Conservation (phyloP, 208 protist genomes). For the Wallacemonas collosoma region DNA sequence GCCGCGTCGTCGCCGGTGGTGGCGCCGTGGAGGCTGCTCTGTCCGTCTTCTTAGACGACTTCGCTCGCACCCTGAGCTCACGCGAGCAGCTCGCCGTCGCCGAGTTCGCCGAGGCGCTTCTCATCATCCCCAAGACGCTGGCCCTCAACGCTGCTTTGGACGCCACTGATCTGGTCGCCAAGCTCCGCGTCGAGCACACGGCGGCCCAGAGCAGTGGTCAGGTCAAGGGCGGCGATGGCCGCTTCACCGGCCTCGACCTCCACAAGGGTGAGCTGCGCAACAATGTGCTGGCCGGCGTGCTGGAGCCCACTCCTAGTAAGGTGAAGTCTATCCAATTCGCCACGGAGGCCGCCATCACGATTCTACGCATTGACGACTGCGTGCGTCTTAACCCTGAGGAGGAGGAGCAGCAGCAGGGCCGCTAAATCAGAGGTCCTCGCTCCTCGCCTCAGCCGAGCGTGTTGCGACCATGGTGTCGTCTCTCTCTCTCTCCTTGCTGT, state of each 20-base stretch:
- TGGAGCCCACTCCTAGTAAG: slow-evolving; percentile 99
- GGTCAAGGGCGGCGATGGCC: slow-evolving; percentile 33
- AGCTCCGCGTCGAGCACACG: slow-evolving; percentile 97
- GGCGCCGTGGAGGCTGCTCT: slow-evolving; percentile 98
- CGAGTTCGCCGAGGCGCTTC: slow-evolving; percentile 98
- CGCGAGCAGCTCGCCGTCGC: slow-evolving; percentile 99
- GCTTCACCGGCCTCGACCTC: slow-evolving; percentile 95
- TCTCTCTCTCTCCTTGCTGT: slow-evolving; percentile 13
- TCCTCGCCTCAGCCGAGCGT: no score
- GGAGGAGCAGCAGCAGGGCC: slow-evolving; percentile 41
- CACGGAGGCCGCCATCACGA: slow-evolving; percentile 99
- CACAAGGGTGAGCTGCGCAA: slow-evolving; percentile 94
- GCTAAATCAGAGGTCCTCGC: slow-evolving; percentile 10
- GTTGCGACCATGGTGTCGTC: slow-evolving; percentile 2
- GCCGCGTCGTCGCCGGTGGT: slow-evolving; percentile 97
- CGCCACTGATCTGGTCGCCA: slow-evolving; percentile 98
- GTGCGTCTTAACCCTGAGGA: slow-evolving; percentile 96
- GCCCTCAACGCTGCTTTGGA: slow-evolving; percentile 98
- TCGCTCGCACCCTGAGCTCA: slow-evolving; percentile 95
- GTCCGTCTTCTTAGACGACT: slow-evolving; percentile 98
- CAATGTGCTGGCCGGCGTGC: slow-evolving; percentile 97
- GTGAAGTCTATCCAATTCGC: slow-evolving; percentile 99
- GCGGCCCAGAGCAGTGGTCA: slow-evolving; percentile 71
- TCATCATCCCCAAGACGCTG: slow-evolving; percentile 99
- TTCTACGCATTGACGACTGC: slow-evolving; percentile 99